Conservation (phyloP, 805 yeast species). For the Candida adriatica region DNA sequence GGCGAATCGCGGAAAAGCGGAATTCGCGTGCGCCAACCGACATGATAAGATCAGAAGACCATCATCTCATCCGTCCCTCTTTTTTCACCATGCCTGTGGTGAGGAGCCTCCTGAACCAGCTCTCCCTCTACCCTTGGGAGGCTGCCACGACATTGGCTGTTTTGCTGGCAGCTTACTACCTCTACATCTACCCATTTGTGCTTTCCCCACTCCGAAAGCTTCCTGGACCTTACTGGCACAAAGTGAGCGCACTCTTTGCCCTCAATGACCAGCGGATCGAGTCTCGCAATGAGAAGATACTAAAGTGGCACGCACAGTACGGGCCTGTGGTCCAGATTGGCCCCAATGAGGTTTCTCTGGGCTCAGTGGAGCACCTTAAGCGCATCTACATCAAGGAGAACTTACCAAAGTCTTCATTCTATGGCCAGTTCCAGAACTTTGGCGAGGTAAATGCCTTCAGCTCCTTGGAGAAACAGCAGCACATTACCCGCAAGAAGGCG, state of each 20-base stretch:
- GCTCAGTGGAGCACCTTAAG: conserved; percentile 41
- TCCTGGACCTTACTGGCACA: conserved; percentile 54
- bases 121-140: too few relatives aligned
- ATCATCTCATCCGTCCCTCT: too few relatives aligned
- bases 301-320: conserved; percentile 43
- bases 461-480: conserved; percentile 40
- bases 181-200: conserved; percentile 38
- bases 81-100: too few relatives aligned
- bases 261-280: conserved; percentile 38
- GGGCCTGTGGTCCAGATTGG: conserved; percentile 59
- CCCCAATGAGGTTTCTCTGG: conserved; percentile 56
- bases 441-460: conserved; percentile 57
- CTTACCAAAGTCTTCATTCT: conserved; percentile 50
- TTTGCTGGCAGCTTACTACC: conserved; percentile 21
- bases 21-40: too few relatives aligned
- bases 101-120: too few relatives aligned
- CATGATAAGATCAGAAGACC: too few relatives aligned
- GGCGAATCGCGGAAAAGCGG: too few relatives aligned
- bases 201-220: conserved; percentile 42
- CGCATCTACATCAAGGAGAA: conserved; percentile 50
- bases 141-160: conserved; percentile 1
- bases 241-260: conserved; percentile 36
- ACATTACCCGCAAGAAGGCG: conserved; percentile 34
- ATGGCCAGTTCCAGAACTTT: conserved; percentile 53
- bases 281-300: conserved; percentile 42